phyloP scores from a whole-genome alignment of 192 early-diverging fungal species.

The Coemansia sp. region DNA sequence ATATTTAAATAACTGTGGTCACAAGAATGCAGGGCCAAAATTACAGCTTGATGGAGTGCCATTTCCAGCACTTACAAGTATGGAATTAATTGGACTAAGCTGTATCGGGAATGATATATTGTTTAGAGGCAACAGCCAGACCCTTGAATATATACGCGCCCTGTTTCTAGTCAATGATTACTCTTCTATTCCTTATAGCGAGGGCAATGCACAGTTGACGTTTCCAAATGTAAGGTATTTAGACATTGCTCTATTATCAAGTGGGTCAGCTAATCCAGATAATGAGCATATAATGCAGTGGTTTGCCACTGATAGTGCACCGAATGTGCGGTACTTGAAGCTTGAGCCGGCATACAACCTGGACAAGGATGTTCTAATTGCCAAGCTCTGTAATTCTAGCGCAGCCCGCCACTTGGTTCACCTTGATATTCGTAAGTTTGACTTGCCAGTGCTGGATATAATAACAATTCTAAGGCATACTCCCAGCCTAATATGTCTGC shows the following conservation, averaged over 20 bases:
- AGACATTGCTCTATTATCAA: neutral
- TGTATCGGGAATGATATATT: constrained; percentile 2
- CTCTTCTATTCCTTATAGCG: neutral
- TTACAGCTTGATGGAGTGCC: neutral
- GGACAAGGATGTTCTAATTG: neutral
- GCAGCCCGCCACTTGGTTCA: neutral
- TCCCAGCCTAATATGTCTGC: neutral
- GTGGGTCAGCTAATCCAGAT: neutral
- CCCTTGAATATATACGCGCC: neutral
- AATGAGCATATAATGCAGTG: neutral
- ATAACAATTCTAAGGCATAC: neutral
- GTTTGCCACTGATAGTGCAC: neutral
- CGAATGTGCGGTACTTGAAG: neutral
- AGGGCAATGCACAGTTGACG: neutral
- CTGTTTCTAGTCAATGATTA: neutral
- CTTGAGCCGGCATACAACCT: neutral
- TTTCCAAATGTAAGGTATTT: constrained; percentile 6
- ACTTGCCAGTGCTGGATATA: neutral
- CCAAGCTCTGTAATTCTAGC: neutral
- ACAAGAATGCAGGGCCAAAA: neutral
- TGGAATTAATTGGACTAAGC: neutral
- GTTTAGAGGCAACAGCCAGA: neutral
- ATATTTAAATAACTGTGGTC: neutral
- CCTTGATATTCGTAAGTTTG: neutral
- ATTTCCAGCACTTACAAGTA: neutral